A percentile compares a stretch with the other conserved stretches of the same genome.
Evolutionary conservation across 139 green algal genomes (phyloP).

Genomic region (Chlamydomonas sp.): DNA sequence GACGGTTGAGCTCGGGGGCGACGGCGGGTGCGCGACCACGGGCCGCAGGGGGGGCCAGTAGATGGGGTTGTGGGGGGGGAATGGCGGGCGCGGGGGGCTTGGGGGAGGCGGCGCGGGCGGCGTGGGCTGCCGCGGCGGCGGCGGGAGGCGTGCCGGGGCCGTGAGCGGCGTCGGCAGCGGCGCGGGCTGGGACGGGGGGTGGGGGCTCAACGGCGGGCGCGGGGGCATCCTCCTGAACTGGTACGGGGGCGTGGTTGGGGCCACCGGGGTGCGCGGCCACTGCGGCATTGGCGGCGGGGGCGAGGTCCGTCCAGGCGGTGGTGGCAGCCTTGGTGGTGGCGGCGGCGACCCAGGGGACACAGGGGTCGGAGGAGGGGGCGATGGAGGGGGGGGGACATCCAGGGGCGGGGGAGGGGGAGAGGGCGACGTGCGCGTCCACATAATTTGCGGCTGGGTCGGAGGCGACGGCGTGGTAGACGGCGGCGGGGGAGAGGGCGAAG

Average conservation of each 20-base stretch:
- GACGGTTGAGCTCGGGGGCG: not conserved
- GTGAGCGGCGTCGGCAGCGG: not conserved
- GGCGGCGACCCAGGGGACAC: not conserved
- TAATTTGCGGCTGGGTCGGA: no score
- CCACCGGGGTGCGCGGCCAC: no score
- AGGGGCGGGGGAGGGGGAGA: not conserved
- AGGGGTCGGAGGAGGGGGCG: slow-evolving; percentile 5
- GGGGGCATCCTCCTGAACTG: not conserved
- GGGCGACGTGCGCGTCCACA: no score
- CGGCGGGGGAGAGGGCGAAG: no score
- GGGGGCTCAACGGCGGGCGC: not conserved
- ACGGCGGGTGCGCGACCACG: not conserved
- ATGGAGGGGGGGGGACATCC: not conserved
- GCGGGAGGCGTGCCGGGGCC: not conserved
- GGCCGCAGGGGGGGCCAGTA: not conserved
- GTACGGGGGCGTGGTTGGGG: not conserved
- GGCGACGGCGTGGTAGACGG: no score
- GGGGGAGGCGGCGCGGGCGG: not conserved
- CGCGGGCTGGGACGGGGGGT: not conserved
- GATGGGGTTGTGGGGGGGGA: not conserved
- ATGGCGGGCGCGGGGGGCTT: not conserved
- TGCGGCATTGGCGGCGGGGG: not conserved
- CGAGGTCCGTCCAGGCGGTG: not conserved
- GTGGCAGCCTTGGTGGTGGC: not conserved
- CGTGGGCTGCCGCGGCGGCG: not conserved